phyloP scores from a whole-genome alignment of 176 grass and related monocot species.

The Eleusine coracana region DNA sequence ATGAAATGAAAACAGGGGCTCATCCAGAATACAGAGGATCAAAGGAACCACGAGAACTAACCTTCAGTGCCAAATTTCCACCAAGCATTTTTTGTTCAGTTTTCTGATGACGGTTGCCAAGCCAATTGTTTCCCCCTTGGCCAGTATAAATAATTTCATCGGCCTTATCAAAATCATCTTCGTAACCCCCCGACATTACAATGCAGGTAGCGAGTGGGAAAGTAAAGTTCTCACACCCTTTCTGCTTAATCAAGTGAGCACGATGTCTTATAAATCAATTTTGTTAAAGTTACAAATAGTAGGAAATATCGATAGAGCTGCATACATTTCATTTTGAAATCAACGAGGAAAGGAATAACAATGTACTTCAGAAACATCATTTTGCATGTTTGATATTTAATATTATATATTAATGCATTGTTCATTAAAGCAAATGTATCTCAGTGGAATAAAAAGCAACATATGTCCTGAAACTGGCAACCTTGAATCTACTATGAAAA shows the following conservation, averaged over 20 bases:
- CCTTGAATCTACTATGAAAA: not conserved
- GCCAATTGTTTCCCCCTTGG: conserved; percentile 64
- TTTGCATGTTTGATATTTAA: not conserved
- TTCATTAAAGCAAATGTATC: not conserved
- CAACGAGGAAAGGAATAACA: not conserved
- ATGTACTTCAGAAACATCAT: not conserved
- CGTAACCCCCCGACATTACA: conserved; percentile 68
- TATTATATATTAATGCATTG: not conserved
- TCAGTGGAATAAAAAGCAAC: not conserved
- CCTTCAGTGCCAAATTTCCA: conserved; percentile 78
- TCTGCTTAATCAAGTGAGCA: conserved; percentile 55
- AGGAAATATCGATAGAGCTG: conserved; percentile 10
- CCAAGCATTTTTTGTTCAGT: conserved; percentile 51
- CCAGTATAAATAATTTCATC: conserved; percentile 75
- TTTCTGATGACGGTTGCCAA: conserved; percentile 58
- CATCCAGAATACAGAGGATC: conserved; percentile 4
- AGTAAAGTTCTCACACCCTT: conserved; percentile 45
- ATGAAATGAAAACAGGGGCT: conserved; percentile 3
- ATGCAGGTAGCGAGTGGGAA: conserved; percentile 72
- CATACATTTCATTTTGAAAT: conserved; percentile 15
- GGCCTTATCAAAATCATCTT: conserved; percentile 72
- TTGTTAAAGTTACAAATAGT: conserved; percentile 2
- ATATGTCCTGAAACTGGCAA: not conserved
- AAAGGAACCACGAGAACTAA: conserved; percentile 30
- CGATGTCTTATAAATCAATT: conserved; percentile 7